Conservation (phyloP, 345 rosid genomes). For the Gossypium australe region DNA sequence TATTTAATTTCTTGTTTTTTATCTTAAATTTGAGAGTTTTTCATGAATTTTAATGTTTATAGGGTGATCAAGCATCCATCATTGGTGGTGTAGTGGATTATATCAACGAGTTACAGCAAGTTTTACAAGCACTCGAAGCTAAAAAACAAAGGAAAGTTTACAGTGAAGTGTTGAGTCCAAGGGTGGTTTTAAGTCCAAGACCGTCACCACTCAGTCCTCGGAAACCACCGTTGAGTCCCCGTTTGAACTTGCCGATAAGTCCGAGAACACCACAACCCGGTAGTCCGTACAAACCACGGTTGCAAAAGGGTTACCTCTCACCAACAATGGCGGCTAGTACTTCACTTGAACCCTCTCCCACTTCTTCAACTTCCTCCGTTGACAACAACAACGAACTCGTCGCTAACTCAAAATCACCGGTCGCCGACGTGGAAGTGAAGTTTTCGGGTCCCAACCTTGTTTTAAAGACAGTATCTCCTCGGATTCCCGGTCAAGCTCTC, state of each 20-base stretch:
- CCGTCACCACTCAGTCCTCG: constrained; percentile 73
- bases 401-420: constrained; percentile 71
- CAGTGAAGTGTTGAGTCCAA: constrained; percentile 83
- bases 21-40: too few relatives aligned
- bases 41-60: too few relatives aligned
- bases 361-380: constrained; percentile 46
- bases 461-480: constrained; percentile 73
- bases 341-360: constrained; percentile 51
- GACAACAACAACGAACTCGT: constrained; percentile 57
- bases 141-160: constrained; percentile 90
- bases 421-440: constrained; percentile 93
- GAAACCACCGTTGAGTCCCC: constrained; percentile 44
- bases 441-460: constrained; percentile 78
- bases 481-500: constrained; percentile 76
- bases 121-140: constrained; percentile 80
- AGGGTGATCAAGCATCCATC: constrained; percentile 99
- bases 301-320: constrained; percentile 39
- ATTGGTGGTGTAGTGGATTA: constrained; percentile 97
- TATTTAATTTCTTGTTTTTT: background rate
- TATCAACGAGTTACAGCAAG: constrained; percentile 87
- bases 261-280: constrained; percentile 76
- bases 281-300: constrained; percentile 58
- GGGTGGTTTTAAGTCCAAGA: constrained; percentile 58
- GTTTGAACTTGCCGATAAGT: constrained; percentile 63
- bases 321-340: constrained; percentile 31